Evolutionary conservation across 169 alveolate genomes (phyloP), one percentile per base, ranked within the genome.

Genomic region (Plasmodium relictum): DNA sequence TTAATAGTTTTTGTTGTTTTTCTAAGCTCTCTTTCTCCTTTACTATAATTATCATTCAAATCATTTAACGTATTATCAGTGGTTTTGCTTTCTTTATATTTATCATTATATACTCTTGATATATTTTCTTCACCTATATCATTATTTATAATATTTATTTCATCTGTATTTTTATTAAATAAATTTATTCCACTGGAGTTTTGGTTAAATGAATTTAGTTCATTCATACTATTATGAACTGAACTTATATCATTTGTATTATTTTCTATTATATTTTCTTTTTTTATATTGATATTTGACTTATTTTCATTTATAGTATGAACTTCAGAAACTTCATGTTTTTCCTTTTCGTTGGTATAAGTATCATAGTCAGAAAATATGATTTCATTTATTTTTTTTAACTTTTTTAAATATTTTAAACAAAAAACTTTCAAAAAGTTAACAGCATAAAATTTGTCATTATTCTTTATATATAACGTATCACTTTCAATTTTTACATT

Each of bases 401-500:
- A 9, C 31, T 80, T 80, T 58, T 68, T 80, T 22, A 80, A 66
- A 56, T 80, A 68, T 59, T 80, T 80, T 54, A 80, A 61, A 37
- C 73, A 52, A 16, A 80, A 80, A 69, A 80, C 44, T 41, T 80
- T 80, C 56, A 80, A 80, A 59, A 80, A 80, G n/a, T 80, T 80
- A 16, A 80, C 62, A 80, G 69, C 90, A 31, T 80, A 80, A 0
- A 80, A 41, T 37, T 65, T 80, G n/a, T 41, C 31, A 54, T 61
- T 54, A 80, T 80, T 80, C 54, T 73, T 80, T 54, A 80, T 31
- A 62, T 80, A 80, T 62, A 80, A 52, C 0, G 90, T 54, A 18
- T 80, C 90, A 72, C 90, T 80, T 39, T 16, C 37, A 39, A 80
- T 80, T 58, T 69, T 80, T 10, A 80, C 90, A 54, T 80, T 80